Conservation (phyloP, 2,329 filamentous ascomycete genomes). For the Colletotrichum sidae region DNA sequence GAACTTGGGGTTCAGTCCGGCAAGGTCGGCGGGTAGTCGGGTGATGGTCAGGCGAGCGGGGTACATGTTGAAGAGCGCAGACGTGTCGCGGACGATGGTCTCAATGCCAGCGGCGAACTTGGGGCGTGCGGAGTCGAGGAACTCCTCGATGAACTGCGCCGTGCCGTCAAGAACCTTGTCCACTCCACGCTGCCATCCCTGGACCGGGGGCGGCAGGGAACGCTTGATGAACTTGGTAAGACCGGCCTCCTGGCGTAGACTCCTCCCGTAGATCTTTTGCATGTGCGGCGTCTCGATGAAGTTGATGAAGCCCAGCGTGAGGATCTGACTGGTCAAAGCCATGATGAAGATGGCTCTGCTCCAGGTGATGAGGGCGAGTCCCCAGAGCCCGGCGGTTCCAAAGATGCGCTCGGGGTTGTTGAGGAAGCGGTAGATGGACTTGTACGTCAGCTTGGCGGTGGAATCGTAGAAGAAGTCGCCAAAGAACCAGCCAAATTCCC, state of each 20-base stretch:
- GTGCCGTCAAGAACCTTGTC: constrained; percentile 90
- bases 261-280: constrained; percentile 94
- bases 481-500: constrained; percentile 99
- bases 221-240: constrained; percentile 91
- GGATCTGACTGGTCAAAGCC: constrained; percentile 84
- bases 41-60: constrained; percentile 88
- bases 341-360: constrained; percentile 88
- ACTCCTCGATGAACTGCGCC: constrained; percentile 89
- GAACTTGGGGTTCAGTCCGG: constrained; percentile 81
- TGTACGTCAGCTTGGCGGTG: constrained; percentile 89
- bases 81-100: constrained; percentile 88
- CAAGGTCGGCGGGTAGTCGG: constrained; percentile 81
- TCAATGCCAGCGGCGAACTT: constrained; percentile 89
- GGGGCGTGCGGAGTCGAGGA: constrained; percentile 85
- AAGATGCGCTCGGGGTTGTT: constrained; percentile 98
- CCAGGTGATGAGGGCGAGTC: constrained; percentile 91
- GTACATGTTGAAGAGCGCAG: constrained; percentile 88
- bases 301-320: constrained; percentile 89
- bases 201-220: constrained; percentile 84
- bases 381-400: constrained; percentile 95
- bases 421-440: constrained; percentile 96
- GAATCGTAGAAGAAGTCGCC: constrained; percentile 98
- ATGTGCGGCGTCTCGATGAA: constrained; percentile 97
- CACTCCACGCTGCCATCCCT: constrained; percentile 85
- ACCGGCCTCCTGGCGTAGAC: constrained; percentile 86